Percentiles rank a stretch among this genome's conserved stretches.
These are phyloP conservation scores for Silene vulgaris DNA, from an alignment of 179 eudicot species.

Conservation along the genomic window DNA sequence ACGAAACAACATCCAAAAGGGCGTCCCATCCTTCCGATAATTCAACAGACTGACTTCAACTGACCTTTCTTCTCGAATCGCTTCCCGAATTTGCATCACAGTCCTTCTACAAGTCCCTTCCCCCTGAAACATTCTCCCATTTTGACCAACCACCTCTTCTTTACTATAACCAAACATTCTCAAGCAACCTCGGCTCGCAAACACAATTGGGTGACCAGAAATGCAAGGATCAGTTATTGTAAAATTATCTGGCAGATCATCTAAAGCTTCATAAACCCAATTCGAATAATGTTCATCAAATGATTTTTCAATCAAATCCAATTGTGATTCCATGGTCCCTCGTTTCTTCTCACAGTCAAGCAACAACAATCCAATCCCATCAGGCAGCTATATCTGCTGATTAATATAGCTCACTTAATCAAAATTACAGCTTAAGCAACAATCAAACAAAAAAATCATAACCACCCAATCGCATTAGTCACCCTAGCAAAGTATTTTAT, in stretches of 20 bases:
- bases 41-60: conserved; percentile 64
- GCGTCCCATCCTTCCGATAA: conserved; percentile 74
- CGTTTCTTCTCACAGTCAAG: conserved; percentile 25
- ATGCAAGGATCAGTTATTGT: conserved; percentile 78
- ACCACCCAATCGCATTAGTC: not conserved
- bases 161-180: conserved; percentile 67
- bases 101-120: conserved; percentile 57
- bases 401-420: conserved; percentile 14
- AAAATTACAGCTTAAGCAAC: conserved; percentile 2
- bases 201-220: conserved; percentile 79
- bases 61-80: conserved; percentile 63
- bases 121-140: conserved; percentile 86
- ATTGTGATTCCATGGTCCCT: conserved; percentile 52
- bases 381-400: conserved; percentile 37
- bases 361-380: conserved; percentile 55
- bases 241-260: conserved; percentile 63
- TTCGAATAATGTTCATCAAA: conserved; percentile 46
- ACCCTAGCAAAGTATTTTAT: not conserved
- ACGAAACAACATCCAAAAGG: conserved; percentile 84
- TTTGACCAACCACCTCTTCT: conserved; percentile 72
- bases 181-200: conserved; percentile 69
- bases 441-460: not conserved
- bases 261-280: conserved; percentile 65
- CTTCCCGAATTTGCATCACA: conserved; percentile 82
- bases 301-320: conserved; percentile 51